These are phyloP conservation scores for Leccinum pellstonianum DNA, from an alignment of 768 basidiomycete genomes.

Conservation along the genomic window DNA sequence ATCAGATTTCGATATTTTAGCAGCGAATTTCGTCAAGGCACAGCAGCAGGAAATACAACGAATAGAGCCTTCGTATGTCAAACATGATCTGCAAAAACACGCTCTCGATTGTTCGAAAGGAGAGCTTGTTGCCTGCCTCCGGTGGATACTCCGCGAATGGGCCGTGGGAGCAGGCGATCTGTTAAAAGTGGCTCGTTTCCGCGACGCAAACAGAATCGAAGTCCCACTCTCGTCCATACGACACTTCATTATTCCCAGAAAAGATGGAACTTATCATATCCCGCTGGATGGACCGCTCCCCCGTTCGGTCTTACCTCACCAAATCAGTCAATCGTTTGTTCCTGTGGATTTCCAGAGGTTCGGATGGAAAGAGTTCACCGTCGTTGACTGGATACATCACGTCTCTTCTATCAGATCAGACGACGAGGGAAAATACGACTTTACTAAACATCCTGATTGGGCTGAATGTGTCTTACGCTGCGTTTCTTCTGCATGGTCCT, in stretches of 20 bases:
- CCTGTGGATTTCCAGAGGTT: conserved; percentile 54
- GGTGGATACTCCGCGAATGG: background rate
- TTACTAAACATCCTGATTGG: conserved; percentile 64
- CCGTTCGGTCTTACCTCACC: conserved; percentile 55
- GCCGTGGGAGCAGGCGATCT: background rate
- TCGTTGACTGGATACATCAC: conserved; percentile 70
- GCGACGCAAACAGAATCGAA: conserved; percentile 45
- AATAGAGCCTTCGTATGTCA: background rate
- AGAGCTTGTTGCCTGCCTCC: conserved; percentile 7
- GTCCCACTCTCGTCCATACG: conserved; percentile 61
- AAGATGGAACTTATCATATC: conserved; percentile 37
- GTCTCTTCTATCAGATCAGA: conserved; percentile 45
- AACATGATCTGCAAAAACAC: background rate
- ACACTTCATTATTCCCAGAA: conserved; percentile 56
- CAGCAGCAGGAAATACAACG: background rate
- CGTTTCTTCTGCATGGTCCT: conserved; percentile 45
- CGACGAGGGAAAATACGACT: conserved; percentile 49
- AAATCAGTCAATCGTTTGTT: conserved; percentile 57
- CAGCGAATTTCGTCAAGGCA: conserved; percentile 45
- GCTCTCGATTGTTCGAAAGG: conserved; percentile 1
- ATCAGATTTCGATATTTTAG: conserved; percentile 49
- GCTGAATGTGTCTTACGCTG: conserved; percentile 71
- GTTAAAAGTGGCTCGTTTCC: conserved; percentile 38
- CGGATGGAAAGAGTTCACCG: conserved; percentile 71
- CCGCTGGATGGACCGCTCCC: conserved; percentile 80